Base-by-base conservation (phyloP, 108 stramenopile species). In the Conticribra guillardii region DNA sequence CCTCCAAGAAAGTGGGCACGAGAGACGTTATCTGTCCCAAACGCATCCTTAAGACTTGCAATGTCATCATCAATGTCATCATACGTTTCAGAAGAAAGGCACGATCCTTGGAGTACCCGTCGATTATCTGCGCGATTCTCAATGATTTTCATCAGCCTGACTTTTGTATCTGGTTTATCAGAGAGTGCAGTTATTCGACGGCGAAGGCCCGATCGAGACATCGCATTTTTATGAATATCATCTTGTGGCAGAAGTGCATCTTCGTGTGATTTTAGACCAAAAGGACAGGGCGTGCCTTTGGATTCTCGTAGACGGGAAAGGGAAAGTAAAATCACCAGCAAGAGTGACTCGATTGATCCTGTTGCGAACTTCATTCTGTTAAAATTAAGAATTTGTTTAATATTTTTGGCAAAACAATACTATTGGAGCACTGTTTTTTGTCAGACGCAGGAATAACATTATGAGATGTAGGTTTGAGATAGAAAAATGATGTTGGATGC, bases 1-100 rank as follows among this genome's bases (percentile, higher is more conserved):
- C 76, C 76, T 14, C 76, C 76, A 16, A 69, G 9, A 51, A 77
- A 77, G 33, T 77, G 76, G 15, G 53, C 28, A 1, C 69, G 62
- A 21, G 61, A 37, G 32, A 23, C 76, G 32, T n/a, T n/a, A n/a
- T 54, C 23, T 19, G 71, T 47, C 1, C 29, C 2, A 15, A 71
- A 29, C 0, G 37, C 14, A 30, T 9, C 54, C 22, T 31, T 53
- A 18, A 71, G 8, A 4, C 29, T 44, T 65, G 4, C 41, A 37
- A 76, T 63, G 56, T 68, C 75, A 19, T 17, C 45, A 31, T 54
- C 34, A 28, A 77, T 69, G 21, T 15, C 71, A 57, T 77, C 76
- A 24, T 77, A 72, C 33, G 21, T 57, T 22, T 7, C 30, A 28
- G 14, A 37, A 15, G 70, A 24, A 29, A 72, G 0, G 28, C 70